Evolutionary conservation across 495 filamentous ascomycete genomes (phyloP).

Genomic region (Hyphodiscus hymeniophilus): DNA sequence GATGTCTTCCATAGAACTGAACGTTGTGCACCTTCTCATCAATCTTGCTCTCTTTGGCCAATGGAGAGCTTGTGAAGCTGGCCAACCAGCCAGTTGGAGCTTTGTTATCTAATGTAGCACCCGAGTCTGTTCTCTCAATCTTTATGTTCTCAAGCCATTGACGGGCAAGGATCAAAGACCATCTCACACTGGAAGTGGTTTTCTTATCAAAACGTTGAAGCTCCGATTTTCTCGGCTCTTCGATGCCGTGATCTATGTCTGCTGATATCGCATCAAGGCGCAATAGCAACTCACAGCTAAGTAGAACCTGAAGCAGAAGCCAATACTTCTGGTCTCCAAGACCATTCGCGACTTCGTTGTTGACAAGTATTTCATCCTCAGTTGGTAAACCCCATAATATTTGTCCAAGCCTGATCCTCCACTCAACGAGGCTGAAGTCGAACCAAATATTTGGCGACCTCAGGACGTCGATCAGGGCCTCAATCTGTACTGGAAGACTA

Average conservation of each 20-base stretch:
- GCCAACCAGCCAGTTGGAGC: constrained; percentile 39
- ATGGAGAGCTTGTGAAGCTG: constrained; percentile 25
- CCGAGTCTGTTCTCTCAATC: constrained; percentile 30
- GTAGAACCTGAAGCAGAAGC: constrained; percentile 69
- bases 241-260: constrained; percentile 35
- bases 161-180: constrained; percentile 70
- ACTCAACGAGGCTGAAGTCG: constrained; percentile 72
- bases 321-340: constrained; percentile 57
- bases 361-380: constrained; percentile 29
- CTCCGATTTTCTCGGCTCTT: constrained; percentile 48
- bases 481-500: constrained; percentile 50
- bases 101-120: constrained; percentile 20
- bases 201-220: constrained; percentile 48
- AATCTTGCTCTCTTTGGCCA: not conserved
- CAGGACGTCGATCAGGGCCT: constrained; percentile 47
- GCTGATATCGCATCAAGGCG: constrained; percentile 65
- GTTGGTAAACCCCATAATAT: constrained; percentile 61
- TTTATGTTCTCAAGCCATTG: constrained; percentile 69
- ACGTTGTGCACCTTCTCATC: constrained; percentile 8
- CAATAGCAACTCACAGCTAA: constrained; percentile 69
- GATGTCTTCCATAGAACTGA: constrained; percentile 33
- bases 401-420: constrained; percentile 73
- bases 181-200: constrained; percentile 61
- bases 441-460: constrained; percentile 56
- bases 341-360: constrained; percentile 36